Evolutionary conservation across 306 rosid species (phyloP).

Genomic region (Fragaria iinumae): DNA sequence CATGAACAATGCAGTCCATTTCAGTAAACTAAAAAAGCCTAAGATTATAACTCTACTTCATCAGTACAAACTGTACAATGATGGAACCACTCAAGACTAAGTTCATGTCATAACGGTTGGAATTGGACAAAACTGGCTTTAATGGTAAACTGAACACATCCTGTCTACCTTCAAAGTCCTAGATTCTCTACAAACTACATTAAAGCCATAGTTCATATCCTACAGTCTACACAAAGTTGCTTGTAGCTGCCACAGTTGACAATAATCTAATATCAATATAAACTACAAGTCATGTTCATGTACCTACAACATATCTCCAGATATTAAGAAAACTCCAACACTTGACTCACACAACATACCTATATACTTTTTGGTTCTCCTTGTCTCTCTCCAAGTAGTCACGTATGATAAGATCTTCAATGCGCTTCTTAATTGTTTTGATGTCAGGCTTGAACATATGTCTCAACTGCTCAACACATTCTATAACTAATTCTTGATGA

Average conservation of each 20-base stretch:
- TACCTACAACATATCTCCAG: background rate
- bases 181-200: background rate
- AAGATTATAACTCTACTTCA: background rate
- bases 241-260: conserved; percentile 23
- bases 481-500: conserved; percentile 57
- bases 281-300: background rate
- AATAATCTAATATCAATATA: conserved; percentile 4
- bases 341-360: conserved; percentile 52
- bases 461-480: conserved; percentile 62
- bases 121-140: background rate
- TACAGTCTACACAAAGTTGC: background rate
- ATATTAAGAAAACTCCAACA: background rate
- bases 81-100: background rate
- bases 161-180: background rate
- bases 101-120: background rate
- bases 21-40: background rate
- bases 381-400: conserved; percentile 71
- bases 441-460: conserved; percentile 83
- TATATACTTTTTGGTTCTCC: conserved; percentile 42
- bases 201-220: background rate
- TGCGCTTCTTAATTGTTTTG: conserved; percentile 73
- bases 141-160: background rate
- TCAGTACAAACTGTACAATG: background rate
- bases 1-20: background rate
- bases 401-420: conserved; percentile 65